These are phyloP conservation scores for Ottelia alismoides DNA, from an alignment of 106 monocot species.

Conservation along the genomic window DNA sequence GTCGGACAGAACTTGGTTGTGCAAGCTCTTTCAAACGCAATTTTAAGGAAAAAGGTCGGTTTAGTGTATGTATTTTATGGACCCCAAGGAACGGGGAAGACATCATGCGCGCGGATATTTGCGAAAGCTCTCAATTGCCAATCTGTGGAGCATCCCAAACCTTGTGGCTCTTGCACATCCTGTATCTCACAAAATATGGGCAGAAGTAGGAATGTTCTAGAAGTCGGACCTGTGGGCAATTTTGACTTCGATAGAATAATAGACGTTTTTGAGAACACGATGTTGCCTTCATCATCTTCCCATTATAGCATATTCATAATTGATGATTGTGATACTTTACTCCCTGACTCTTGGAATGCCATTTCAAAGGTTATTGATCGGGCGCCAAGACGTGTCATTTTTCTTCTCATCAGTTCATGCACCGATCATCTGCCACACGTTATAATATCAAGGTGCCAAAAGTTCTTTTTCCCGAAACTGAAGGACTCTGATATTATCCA, in stretches of 20 bases:
- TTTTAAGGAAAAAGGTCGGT: constrained; percentile 67
- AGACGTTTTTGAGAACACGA: constrained; percentile 37
- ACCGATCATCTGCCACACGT: constrained; percentile 72
- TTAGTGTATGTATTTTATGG: constrained; percentile 87
- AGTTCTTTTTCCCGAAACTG: constrained; percentile 88
- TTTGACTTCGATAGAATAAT: constrained; percentile 37
- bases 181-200: constrained; percentile 70
- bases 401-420: constrained; percentile 54
- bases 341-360: constrained; percentile 52
- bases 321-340: constrained; percentile 70
- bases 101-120: constrained; percentile 90
- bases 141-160: constrained; percentile 40
- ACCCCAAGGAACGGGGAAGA: constrained; percentile 90
- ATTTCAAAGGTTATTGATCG: constrained; percentile 62
- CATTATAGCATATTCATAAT: constrained; percentile 73
- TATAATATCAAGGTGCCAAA: constrained; percentile 85
- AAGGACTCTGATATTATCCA: constrained; percentile 69
- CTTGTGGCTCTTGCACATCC: constrained; percentile 65
- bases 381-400: constrained; percentile 55
- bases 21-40: constrained; percentile 87
- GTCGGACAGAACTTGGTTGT: constrained; percentile 90
- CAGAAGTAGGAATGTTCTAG: constrained; percentile 47
- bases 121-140: constrained; percentile 82
- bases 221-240: constrained; percentile 48
- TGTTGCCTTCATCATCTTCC: constrained; percentile 27